Evolutionary conservation across 2,329 filamentous ascomycete species (phyloP).

Genomic region (Cladophialophora psammophila): DNA sequence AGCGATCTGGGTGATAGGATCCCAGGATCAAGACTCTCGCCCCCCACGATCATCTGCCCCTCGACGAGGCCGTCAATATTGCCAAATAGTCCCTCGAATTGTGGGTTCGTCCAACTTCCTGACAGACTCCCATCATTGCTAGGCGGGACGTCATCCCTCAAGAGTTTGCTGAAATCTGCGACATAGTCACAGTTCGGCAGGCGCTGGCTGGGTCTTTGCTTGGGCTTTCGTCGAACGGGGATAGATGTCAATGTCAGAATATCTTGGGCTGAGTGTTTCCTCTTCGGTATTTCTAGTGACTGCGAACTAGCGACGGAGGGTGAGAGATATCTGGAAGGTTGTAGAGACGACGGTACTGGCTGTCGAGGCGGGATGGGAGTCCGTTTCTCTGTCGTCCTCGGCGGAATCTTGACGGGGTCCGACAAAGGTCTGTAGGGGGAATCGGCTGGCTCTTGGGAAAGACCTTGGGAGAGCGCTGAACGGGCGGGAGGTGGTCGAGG

Average conservation of each 20-base stretch:
- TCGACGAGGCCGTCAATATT: constrained; percentile 57
- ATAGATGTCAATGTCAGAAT: constrained; percentile 67
- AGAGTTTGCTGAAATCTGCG: constrained; percentile 62
- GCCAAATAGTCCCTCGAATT: constrained; percentile 64
- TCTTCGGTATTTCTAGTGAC: constrained; percentile 18
- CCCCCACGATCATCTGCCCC: constrained; percentile 50
- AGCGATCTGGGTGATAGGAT: constrained; percentile 57
- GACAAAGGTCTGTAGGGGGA: constrained; percentile 19
- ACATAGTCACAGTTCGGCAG: constrained; percentile 52
- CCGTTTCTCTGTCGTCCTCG: constrained; percentile 11
- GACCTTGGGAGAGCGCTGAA: constrained; percentile 30
- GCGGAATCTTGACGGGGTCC: constrained; percentile 33
- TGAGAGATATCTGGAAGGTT: constrained; percentile 14
- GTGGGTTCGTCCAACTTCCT: constrained; percentile 52
- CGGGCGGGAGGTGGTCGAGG: constrained; percentile 22
- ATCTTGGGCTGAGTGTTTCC: constrained; percentile 37
- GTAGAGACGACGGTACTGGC: constrained; percentile 25
- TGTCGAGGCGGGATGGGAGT: constrained; percentile 15
- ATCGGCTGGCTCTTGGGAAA: constrained; percentile 21
- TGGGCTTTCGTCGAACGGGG: constrained; percentile 57
- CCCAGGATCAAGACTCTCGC: constrained; percentile 54
- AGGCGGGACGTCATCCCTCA: constrained; percentile 60
- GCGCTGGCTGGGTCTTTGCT: constrained; percentile 50
- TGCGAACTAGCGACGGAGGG: neutral
- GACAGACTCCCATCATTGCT: constrained; percentile 56